Evolutionary conservation across 805 yeast genomes (phyloP), one percentile per base, ranked within the genome.

Genomic region (Nakazawaea peltata): DNA sequence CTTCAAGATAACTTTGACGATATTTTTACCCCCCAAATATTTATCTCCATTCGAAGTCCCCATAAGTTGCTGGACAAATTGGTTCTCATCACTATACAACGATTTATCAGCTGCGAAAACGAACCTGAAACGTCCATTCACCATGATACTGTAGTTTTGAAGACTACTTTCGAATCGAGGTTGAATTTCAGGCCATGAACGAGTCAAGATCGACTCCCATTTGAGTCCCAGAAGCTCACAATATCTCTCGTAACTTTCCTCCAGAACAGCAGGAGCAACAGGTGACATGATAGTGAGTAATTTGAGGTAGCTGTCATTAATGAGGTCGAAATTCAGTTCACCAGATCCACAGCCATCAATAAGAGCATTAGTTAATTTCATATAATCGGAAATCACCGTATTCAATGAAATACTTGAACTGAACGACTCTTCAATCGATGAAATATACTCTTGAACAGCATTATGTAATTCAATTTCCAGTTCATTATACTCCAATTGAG

Each of bases 321-420:
- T 46, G n/a, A 84, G 41, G 0, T 57, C 59, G 0, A 53, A 42
- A 28, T 59, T 53, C 8, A 74, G 57, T 5, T 58, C 49, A 25
- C 67, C 65, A 3, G 63, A 28, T 0, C 70, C 67, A 2, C 51
- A 43, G 10, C 21, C 14, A 8, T 5, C 23, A 2, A 54, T 48
- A 13, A 83, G 46, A 2, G 63, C 44, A 46, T 77, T 73, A 9
- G 94, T 81, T 33, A 79, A 54, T 49, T 87, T 92, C 95, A 87
- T 90, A 49, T 76, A 81, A 51, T 87, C 94, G 0, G 97, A 84
- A 17, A 92, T 72, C 2, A 86, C 77, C 0, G 96, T 88, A 54
- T 92, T 90, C 52, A 90, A 62, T 0, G 87, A 67, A 19, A 81
- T 57, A 1, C 73, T 68, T 1, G 57, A 62, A 16, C 65, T 73